A percentile compares a stretch with the other conserved stretches of the same genome.
Evolutionary conservation across 1,284 basidiomycete species (phyloP).

Genomic region (Lignosus rhinocerotis): DNA sequence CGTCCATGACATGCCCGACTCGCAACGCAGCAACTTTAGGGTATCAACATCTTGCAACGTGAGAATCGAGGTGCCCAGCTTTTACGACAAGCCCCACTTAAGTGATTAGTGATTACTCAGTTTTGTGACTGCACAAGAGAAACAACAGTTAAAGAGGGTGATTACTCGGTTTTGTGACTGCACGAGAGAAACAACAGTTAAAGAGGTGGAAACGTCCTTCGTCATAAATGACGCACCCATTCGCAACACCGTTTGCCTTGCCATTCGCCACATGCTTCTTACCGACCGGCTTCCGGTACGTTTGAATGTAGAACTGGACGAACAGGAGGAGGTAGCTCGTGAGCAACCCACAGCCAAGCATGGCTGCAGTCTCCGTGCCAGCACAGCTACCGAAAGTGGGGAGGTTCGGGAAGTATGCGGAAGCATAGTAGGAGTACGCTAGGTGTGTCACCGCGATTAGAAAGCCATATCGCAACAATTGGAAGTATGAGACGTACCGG

Average conservation of each 20-base stretch:
- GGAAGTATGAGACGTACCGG: slow-evolving; percentile 62
- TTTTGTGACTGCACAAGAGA: slow-evolving; percentile 33
- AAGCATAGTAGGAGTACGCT: slow-evolving; percentile 86
- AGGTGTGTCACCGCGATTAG: slow-evolving; percentile 16
- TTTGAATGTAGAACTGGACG: slow-evolving; percentile 88
- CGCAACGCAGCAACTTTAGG: slow-evolving; percentile 22
- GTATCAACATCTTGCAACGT: slow-evolving; percentile 26
- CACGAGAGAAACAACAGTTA: neutral
- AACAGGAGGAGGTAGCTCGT: slow-evolving; percentile 90
- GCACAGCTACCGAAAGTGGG: slow-evolving; percentile 83
- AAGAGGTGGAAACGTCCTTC: neutral
- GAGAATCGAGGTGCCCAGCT: slow-evolving; percentile 7
- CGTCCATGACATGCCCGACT: slow-evolving; percentile 1
- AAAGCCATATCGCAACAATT: neutral
- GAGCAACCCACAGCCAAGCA: slow-evolving; percentile 88
- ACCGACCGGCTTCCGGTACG: slow-evolving; percentile 69
- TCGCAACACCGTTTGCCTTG: slow-evolving; percentile 39
- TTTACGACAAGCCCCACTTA: slow-evolving; percentile 6
- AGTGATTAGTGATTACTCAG: slow-evolving; percentile 30
- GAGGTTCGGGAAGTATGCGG: slow-evolving; percentile 59
- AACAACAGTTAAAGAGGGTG: no score
- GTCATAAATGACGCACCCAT: slow-evolving; percentile 26
- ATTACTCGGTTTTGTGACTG: slow-evolving; percentile 36
- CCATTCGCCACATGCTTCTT: slow-evolving; percentile 40
- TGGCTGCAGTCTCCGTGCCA: slow-evolving; percentile 85